Evolutionary conservation across 495 filamentous ascomycete species (phyloP), one percentile per base, ranked within the genome.

Genomic region (Hypoxylon fuscum): DNA sequence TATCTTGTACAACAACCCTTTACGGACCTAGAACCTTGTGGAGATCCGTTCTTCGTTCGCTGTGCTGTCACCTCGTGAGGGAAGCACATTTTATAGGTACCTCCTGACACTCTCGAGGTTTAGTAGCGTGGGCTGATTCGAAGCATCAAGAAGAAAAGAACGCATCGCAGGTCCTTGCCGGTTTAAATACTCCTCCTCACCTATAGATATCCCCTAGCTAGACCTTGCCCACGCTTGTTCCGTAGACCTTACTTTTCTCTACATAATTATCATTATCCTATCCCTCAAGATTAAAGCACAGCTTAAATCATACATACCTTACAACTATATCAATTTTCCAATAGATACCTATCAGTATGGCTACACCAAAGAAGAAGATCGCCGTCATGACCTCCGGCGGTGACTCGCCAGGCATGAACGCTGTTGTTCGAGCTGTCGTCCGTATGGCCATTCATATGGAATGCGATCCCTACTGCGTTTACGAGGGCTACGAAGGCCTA

Each of bases 391-490:
- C 96, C 59, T 95, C 90, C 59, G 96, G 96, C 62, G 96, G 96
- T 66, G 96, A 99, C 81, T 92, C 94, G 34, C 95, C 96, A 3
- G 96, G 96, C 66, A 99, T 99, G 96, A 98, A 96, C 74, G 92
- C 89, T 40, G 91, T 90, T 18, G 93, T 97, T 8, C 85, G 96
- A 40, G 96, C 96, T 35, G 93, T 97, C 31, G 91, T 99, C 56
- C 88, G 96, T 41, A 97, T 91, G 88, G 84, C 91, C 22, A 91
- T 98, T 61, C 87, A 92, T 71, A 82, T 87, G 63, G 90, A 87
- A 43, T 97, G 95, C 75, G 91, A 96, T 58, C 84, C 92, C 48
- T 99, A 88, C 68, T 91, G 87, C 67, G 83, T 99, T 66, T 93
- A 90, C 74, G 96, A 99, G 76, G 96, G 96, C 44, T 99, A 98